A percentile compares a stretch with the other conserved stretches of the same genome.
These are phyloP conservation scores for Salix arbutifolia DNA, from an alignment of 345 rosid species.

Conservation along the genomic window DNA sequence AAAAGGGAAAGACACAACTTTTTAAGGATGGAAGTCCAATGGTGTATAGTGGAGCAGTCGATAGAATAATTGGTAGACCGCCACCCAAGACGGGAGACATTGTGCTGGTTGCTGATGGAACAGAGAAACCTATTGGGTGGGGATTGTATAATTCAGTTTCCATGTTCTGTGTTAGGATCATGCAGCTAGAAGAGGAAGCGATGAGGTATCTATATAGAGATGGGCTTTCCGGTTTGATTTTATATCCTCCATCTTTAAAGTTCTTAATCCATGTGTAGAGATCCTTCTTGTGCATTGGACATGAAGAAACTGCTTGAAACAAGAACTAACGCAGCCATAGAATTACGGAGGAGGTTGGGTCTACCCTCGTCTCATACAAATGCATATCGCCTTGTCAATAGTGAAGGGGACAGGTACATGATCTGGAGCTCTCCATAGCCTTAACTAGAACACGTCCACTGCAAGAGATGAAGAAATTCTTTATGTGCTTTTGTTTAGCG, in stretches of 20 bases:
- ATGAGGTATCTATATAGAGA: slow-evolving; percentile 32
- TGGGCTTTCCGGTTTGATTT: background rate
- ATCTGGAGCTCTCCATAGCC: background rate
- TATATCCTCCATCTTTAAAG: background rate
- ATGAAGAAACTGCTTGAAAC: slow-evolving; percentile 68
- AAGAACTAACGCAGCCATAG: slow-evolving; percentile 59
- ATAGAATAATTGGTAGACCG: slow-evolving; percentile 77
- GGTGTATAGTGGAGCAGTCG: slow-evolving; percentile 90
- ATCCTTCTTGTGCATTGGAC: slow-evolving; percentile 72
- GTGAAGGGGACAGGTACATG: slow-evolving; percentile 86
- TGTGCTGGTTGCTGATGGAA: slow-evolving; percentile 81
- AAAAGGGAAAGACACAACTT: slow-evolving; percentile 83
- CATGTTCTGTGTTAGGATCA: slow-evolving; percentile 82
- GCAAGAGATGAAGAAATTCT: background rate
- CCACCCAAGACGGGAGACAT: slow-evolving; percentile 82
- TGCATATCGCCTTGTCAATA: slow-evolving; percentile 78
- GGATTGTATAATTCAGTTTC: slow-evolving; percentile 80
- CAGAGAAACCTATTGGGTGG: slow-evolving; percentile 80
- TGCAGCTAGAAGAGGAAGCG: slow-evolving; percentile 93
- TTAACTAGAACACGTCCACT: background rate
- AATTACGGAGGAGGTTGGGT: slow-evolving; percentile 57
- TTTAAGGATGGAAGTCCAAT: slow-evolving; percentile 88
- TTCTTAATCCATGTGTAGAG: slow-evolving; percentile 38
- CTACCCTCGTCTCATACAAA: slow-evolving; percentile 67
- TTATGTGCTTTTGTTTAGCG: background rate